Base-by-base conservation (phyloP, 2,329 filamentous ascomycete species). In the Nemania sp. region DNA sequence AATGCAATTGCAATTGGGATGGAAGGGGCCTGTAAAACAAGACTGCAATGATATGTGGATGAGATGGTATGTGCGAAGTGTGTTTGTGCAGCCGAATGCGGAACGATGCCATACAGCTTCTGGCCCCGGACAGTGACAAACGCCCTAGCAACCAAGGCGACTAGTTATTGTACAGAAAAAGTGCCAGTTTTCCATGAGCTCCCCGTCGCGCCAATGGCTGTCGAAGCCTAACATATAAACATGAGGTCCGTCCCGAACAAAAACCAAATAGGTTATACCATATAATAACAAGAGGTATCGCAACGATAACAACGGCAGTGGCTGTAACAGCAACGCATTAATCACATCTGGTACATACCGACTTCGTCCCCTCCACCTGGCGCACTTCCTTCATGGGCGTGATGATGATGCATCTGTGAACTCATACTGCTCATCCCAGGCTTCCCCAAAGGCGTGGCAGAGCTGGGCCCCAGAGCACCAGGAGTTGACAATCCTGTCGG, bases 331-430 rank as follows among this genome's bases (percentile, higher is more conserved):
- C 72, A 75, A 78, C 69, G 73, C 76, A 78, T 80, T 76, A 79
- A 84, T 91, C 87, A 95, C 88, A 95, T 91, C 83, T 92, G 90
- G 84, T 92, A 97, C 92, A 96, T 97, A 96, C 92, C 92, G 88
- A 92, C 92, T 86, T 95, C 92, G 73, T 93, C 90, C 76, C 83
- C 84, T 78, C 85, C 87, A 77, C 85, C 83, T 74, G 86, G 85
- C 70, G 82, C 82, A 74, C 80, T 83, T 74, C 86, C 88, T 74
- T 90, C 89, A 72, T 90, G 87, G 65, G 83, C 83, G 73, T 91
- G 87, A 77, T 92, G 87, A 76, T 92, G 92, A 78, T 95, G 91
- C 77, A 85, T 82, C 63, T 80, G 78, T 64, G 81, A 79, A 69
- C 87, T 86, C 86, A 93, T 87, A 75, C 81, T 83, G 67, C 81